Evolutionary conservation across 2,329 filamentous ascomycete species (phyloP).

Genomic region (Diaporthe sp.): DNA sequence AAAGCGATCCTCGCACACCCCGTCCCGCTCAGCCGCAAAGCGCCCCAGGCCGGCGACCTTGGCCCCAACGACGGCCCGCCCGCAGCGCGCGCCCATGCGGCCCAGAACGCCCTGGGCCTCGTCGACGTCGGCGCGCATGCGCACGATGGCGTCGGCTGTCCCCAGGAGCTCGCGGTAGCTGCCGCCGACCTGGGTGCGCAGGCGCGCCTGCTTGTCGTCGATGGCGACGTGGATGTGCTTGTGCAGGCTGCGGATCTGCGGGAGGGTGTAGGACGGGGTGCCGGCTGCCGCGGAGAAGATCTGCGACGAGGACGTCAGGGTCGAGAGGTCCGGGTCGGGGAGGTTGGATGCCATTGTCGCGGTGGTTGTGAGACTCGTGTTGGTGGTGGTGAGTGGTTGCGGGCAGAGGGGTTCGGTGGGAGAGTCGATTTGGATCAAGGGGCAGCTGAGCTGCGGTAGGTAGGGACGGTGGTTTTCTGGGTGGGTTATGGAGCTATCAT

Average conservation of each 20-base stretch:
- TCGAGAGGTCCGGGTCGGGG: constrained; percentile 62
- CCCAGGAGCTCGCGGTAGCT: constrained; percentile 90
- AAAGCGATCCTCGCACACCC: constrained; percentile 44
- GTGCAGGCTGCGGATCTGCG: constrained; percentile 74
- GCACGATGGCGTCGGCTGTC: constrained; percentile 93
- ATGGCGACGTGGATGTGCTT: constrained; percentile 69
- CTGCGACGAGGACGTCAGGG: constrained; percentile 63
- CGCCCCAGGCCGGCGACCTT: constrained; percentile 71
- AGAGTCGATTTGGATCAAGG: neutral
- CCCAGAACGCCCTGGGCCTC: constrained; percentile 78
- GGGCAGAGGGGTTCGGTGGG: neutral
- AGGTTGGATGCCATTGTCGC: constrained; percentile 51
- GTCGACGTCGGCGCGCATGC: constrained; percentile 85
- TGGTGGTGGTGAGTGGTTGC: neutral
- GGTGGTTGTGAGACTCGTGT: no score
- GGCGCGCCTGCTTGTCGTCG: constrained; percentile 72
- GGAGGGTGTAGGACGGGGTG: constrained; percentile 64
- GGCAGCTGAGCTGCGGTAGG: constrained; percentile 20
- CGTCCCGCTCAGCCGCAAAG: constrained; percentile 53
- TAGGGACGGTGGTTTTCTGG: neutral
- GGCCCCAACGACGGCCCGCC: constrained; percentile 75
- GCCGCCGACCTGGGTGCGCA: constrained; percentile 73
- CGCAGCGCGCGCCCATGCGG: constrained; percentile 82
- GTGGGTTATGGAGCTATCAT: constrained; percentile 33
- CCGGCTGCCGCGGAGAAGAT: constrained; percentile 61